Base-by-base conservation (phyloP, 108 stramenopile genomes). In the Parietichytrium sp. region DNA sequence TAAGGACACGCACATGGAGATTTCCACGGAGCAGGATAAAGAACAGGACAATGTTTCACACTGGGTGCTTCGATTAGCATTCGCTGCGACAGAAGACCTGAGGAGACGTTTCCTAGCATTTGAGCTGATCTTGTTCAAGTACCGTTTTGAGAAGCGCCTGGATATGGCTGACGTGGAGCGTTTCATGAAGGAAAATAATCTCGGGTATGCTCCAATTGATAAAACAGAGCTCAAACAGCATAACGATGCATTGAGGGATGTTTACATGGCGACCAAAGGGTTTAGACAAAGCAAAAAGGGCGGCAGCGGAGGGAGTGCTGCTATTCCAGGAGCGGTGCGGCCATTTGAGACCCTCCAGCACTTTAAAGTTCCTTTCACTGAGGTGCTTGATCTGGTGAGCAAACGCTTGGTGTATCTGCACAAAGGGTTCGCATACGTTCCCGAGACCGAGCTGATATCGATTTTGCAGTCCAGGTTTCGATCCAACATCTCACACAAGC, bases 331-430 rank as follows among this genome's bases (percentile, higher is more conserved):
- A 4, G 45, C 47, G 25, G 15, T 25, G 3, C 18, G 31, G 82
- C 83, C 86, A 7, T 82, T 86, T 48, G 78, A 85, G 29, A 36
- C 50, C 20, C 87, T 86, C 15, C 61, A 54, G 42, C 95, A 93
- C 87, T 99, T 93, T 83, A 83, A 85, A 30, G 93, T 99, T 7
- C 98, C 97, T 48, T 99, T 98, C 84, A 85, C 88, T 49, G 90
- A 98, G 80, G 98, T 96, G 0, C 77, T 92, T 80, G 93, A 95
- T 42, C 80, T 97, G 47, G 88, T 98, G 23, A 85, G 87, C 4
- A 86, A 83, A 12, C 88, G 98, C 10, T 83, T 92, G 80, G 95
- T 94, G 55, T 93, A 89, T 77, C 80, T 98, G 53, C 83, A 93
- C 81, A 80, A 80, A 7, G 96, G 98, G 48, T 82, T 85, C 55